A percentile compares a stretch with the other conserved stretches of the same genome.
Conservation (phyloP, 2,329 filamentous ascomycete genomes). For the Pseudonectria foliicola region DNA sequence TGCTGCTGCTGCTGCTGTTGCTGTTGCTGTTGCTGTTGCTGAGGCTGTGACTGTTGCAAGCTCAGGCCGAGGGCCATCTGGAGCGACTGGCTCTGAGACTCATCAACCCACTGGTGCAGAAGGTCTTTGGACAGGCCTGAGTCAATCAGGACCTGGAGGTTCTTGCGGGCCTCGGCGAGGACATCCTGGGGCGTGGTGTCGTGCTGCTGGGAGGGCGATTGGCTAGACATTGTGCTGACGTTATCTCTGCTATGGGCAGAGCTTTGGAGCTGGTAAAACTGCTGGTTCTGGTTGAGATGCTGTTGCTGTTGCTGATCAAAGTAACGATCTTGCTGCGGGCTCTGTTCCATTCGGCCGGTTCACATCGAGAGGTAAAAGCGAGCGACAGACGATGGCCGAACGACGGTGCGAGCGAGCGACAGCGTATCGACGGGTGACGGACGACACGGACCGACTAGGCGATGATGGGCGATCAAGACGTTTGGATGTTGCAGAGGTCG, state of each 20-base stretch:
- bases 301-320: constrained; percentile 19
- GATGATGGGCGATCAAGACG: too few species aligned
- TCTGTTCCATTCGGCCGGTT: constrained; percentile 20
- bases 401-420: constrained; percentile 1
- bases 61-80: constrained; percentile 20
- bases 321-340: constrained; percentile 28
- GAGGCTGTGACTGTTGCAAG: constrained; percentile 1
- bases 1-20: constrained; percentile 7
- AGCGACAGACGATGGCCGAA: too few species aligned
- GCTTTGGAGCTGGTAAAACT: constrained; percentile 15
- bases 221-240: constrained; percentile 14
- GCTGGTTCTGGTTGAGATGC: constrained; percentile 12
- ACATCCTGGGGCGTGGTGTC: constrained; percentile 36
- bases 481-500: constrained; percentile 7
- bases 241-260: constrained; percentile 1
- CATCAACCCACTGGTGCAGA: constrained; percentile 35
- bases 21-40: constrained; percentile 6
- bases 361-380: background rate
- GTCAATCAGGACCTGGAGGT: constrained; percentile 39
- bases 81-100: constrained; percentile 24
- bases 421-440: constrained; percentile 9
- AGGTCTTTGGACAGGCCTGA: constrained; percentile 37
- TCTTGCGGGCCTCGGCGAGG: constrained; percentile 38
- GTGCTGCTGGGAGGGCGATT: constrained; percentile 15
- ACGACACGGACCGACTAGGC: too few species aligned